Evolutionary conservation across 208 protist species (phyloP), one percentile per base, ranked within the genome.

Genomic region (Porcisia hertigi): DNA sequence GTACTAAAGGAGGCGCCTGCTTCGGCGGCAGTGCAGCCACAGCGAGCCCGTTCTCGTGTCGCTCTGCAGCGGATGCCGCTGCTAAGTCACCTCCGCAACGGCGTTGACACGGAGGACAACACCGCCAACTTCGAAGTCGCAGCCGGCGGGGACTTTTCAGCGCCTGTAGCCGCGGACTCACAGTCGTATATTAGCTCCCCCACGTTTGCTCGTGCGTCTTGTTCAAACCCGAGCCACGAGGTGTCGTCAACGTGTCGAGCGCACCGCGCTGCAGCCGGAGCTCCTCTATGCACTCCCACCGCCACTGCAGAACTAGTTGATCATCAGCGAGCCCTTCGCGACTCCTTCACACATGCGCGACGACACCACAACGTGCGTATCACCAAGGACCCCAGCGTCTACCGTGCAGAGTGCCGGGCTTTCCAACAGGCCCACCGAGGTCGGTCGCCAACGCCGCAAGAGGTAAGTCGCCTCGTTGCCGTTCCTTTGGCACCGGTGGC

Each of bases 401-500:
- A 93, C 67, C 54, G 54, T 23, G 82, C 79, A 36, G 92, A 96
- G 66, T 82, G 82, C 34, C 69, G 69, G 49, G 89, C 84, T 18
- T 94, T 92, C 72, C 83, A 73, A 1, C 77, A 83, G 16, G 85
- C 89, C 8, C 92, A 94, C 72, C 69, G 69, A 57, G 78, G 82
- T 41, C 87, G 84, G 54, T 9, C 52, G 1, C 88, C 85, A 34
- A 80, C 81, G 9, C 43, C 54, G 25, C 70, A 77, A 41, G 91
- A 93, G 58, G 87, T 95, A 25, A 81, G 71, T 45, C 87, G 73
- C 49, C 81, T 77, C 83, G 83, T 89, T 18, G 81, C 88, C 45
- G 86, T 93, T 36, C 75, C 84, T 0, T 85, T 96, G n/a, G 78
- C 88, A 1, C 88, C 92, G 8, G 86, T 92, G 1, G 80, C 81